Conservation (phyloP, 805 yeast species). For the Nakazawaea peltata region DNA sequence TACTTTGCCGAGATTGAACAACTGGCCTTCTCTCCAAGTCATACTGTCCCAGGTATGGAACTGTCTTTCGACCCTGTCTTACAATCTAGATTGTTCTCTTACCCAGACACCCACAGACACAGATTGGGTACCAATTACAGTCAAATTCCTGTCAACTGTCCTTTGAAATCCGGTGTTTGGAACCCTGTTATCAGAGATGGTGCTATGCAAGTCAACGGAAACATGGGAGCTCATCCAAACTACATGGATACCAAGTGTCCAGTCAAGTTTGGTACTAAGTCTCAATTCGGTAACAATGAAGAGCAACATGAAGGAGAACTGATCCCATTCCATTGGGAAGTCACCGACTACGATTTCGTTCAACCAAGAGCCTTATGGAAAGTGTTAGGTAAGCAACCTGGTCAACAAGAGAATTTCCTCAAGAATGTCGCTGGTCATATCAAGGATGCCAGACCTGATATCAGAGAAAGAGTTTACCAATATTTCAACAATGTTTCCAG, state of each 20-base stretch:
- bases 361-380: slow-evolving; percentile 78
- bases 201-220: slow-evolving; percentile 59
- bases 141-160: slow-evolving; percentile 88
- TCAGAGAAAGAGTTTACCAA: slow-evolving; percentile 73
- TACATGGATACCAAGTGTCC: slow-evolving; percentile 53
- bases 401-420: slow-evolving; percentile 78
- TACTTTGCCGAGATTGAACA: slow-evolving; percentile 86
- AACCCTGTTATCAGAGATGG: slow-evolving; percentile 83
- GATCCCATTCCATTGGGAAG: slow-evolving; percentile 80
- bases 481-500: slow-evolving; percentile 69
- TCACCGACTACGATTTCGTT: slow-evolving; percentile 58
- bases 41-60: slow-evolving; percentile 78
- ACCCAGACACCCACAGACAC: slow-evolving; percentile 82
- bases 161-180: slow-evolving; percentile 46
- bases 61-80: slow-evolving; percentile 80
- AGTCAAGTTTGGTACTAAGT: slow-evolving; percentile 29
- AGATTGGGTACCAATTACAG: slow-evolving; percentile 71
- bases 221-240: slow-evolving; percentile 72
- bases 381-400: slow-evolving; percentile 67
- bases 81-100: slow-evolving; percentile 74
- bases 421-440: slow-evolving; percentile 79
- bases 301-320: slow-evolving; percentile 26
- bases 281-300: slow-evolving; percentile 14
- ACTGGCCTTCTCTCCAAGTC: slow-evolving; percentile 79
- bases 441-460: slow-evolving; percentile 55